phyloP scores from a whole-genome alignment of 176 grass and related monocot genomes.

The Carex myosuroides region DNA sequence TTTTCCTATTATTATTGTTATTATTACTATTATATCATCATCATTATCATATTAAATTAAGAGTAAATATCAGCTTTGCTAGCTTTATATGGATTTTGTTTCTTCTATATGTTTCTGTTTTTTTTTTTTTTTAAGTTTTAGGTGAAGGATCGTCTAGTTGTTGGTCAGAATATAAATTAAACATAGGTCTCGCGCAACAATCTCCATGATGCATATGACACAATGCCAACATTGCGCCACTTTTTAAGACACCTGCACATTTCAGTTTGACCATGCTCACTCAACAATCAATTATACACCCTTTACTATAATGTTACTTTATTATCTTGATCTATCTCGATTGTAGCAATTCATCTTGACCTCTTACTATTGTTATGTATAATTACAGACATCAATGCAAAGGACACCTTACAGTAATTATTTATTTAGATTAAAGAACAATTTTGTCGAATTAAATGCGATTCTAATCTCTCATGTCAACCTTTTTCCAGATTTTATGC shows the following conservation, averaged over 20 bases:
- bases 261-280: constrained; percentile 1
- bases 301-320: not conserved
- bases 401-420: not conserved
- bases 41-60: not conserved
- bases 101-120: not conserved
- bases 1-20: not conserved
- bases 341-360: not conserved
- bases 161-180: not conserved
- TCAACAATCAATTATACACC: not conserved
- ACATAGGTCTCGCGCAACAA: not conserved
- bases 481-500: constrained; percentile 69
- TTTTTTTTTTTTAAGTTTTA: not conserved
- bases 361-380: not conserved
- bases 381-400: constrained; percentile 13
- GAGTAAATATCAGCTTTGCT: not conserved
- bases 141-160: not conserved
- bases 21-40: not conserved
- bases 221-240: constrained; percentile 1
- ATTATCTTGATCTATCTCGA: not conserved
- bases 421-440: not conserved
- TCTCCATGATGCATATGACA: not conserved
- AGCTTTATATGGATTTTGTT: not conserved
- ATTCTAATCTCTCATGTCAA: not conserved
- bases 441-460: not conserved
- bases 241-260: constrained; percentile 2